These are phyloP conservation scores for Vaucheria bursata DNA, from an alignment of 352 stramenopile genomes.

Conservation along the genomic window DNA sequence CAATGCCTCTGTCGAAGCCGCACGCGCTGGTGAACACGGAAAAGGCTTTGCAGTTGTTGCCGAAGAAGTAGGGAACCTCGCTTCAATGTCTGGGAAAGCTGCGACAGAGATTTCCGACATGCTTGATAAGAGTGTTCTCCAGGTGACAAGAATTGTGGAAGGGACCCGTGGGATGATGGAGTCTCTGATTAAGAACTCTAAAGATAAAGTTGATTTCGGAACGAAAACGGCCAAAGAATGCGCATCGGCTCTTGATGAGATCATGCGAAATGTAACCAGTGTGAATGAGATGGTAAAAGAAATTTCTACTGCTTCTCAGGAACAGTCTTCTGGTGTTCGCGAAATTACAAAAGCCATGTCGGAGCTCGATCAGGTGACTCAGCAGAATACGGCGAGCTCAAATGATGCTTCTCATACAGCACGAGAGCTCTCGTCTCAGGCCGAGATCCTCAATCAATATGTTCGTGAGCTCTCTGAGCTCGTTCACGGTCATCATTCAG, in stretches of 20 bases:
- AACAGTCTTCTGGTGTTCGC: background rate
- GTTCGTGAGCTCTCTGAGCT: background rate
- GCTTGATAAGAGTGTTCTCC: background rate
- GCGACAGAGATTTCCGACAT: background rate
- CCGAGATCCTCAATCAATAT: background rate
- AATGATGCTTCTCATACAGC: background rate
- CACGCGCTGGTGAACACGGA: slow-evolving; percentile 6
- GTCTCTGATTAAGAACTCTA: background rate
- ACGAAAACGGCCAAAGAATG: background rate
- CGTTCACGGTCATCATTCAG: background rate
- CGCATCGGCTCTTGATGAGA: background rate
- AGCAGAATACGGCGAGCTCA: background rate
- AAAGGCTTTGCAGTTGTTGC: slow-evolving; percentile 13
- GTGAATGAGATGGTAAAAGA: background rate
- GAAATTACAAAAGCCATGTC: background rate
- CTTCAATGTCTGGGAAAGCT: background rate
- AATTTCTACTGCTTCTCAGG: background rate
- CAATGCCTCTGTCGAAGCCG: slow-evolving; percentile 6
- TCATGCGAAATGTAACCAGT: background rate
- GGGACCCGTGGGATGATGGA: background rate
- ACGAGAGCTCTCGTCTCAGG: background rate
- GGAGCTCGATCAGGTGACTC: background rate
- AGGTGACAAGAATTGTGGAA: background rate
- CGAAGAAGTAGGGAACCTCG: slow-evolving; percentile 9
- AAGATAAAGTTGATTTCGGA: slow-evolving; percentile 1